Conservation (phyloP, 2,329 filamentous ascomycete species). For the Phyllosticta citrichinensis region DNA sequence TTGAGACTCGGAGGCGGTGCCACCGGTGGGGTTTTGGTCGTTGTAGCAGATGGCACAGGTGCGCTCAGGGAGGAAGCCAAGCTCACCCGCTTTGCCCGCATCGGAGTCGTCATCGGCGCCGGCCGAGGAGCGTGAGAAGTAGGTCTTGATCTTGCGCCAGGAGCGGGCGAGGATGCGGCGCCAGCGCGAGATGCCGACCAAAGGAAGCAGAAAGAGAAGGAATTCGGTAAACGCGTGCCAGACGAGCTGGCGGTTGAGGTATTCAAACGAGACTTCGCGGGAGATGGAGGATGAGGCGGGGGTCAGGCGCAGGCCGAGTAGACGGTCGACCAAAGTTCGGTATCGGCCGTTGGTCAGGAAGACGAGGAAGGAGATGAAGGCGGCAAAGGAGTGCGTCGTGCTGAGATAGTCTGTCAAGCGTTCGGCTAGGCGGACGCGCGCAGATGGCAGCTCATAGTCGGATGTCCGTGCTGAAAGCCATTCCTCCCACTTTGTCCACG, state of each 20-base stretch:
- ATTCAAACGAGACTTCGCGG: conserved; percentile 92
- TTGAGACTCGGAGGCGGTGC: conserved; percentile 57
- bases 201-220: conserved; percentile 86
- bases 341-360: conserved; percentile 89
- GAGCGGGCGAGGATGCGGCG: conserved; percentile 74
- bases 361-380: conserved; percentile 75
- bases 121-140: conserved; percentile 43
- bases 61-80: conserved; percentile 77
- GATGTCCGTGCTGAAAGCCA: conserved; percentile 66
- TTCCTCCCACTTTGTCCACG: conserved; percentile 85
- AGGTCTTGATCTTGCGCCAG: conserved; percentile 70
- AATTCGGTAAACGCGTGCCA: conserved; percentile 99
- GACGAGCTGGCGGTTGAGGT: conserved; percentile 91
- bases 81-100: conserved; percentile 55
- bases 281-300: conserved; percentile 68
- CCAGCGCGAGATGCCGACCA: conserved; percentile 94
- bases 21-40: conserved; percentile 67
- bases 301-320: conserved; percentile 74
- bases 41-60: conserved; percentile 97
- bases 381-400: conserved; percentile 69
- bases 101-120: conserved; percentile 30
- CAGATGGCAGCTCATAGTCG: conserved; percentile 49
- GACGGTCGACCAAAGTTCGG: conserved; percentile 76
- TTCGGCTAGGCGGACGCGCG: conserved; percentile 47
- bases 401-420: conserved; percentile 58